phyloP scores from a whole-genome alignment of 2,329 filamentous ascomycete species.

The Gremmenia infestans region DNA sequence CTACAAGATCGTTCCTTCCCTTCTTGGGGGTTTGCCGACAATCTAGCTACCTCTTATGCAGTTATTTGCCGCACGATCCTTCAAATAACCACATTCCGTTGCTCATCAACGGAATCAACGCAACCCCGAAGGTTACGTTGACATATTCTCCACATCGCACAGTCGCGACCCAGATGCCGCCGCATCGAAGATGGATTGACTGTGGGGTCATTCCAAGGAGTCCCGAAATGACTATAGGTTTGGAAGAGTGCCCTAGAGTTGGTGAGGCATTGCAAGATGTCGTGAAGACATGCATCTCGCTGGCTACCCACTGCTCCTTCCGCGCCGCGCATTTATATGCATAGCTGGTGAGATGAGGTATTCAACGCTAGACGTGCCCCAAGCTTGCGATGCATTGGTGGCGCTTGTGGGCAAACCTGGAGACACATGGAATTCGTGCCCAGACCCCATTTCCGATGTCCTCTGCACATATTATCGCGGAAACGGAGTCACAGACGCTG shows the following conservation, averaged over 20 bases:
- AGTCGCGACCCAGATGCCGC: constrained; percentile 59
- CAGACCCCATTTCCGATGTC: constrained; percentile 39
- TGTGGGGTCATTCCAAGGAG: constrained; percentile 72
- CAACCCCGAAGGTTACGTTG: constrained; percentile 54
- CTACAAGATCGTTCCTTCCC: too few relatives aligned
- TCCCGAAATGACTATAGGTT: constrained; percentile 67
- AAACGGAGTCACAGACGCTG: constrained; percentile 62
- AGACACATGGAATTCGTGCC: constrained; percentile 47
- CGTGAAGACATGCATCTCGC: constrained; percentile 58
- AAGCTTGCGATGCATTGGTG: constrained; percentile 43
- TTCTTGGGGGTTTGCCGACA: background rate
- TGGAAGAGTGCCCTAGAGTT: constrained; percentile 66
- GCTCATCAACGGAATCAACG: constrained; percentile 57
- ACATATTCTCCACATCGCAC: constrained; percentile 63
- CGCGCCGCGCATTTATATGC: constrained; percentile 69
- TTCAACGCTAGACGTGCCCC: constrained; percentile 51
- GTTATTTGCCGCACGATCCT: constrained; percentile 62
- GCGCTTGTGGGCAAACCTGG: constrained; percentile 26
- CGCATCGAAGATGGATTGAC: constrained; percentile 68
- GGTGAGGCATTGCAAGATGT: constrained; percentile 63
- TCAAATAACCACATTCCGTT: constrained; percentile 73
- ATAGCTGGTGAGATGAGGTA: constrained; percentile 64
- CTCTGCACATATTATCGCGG: constrained; percentile 61
- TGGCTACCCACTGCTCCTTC: constrained; percentile 62
- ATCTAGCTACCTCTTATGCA: background rate